These are phyloP conservation scores for Osmanthus fragrans DNA, from an alignment of 257 asterid species.

Conservation along the genomic window DNA sequence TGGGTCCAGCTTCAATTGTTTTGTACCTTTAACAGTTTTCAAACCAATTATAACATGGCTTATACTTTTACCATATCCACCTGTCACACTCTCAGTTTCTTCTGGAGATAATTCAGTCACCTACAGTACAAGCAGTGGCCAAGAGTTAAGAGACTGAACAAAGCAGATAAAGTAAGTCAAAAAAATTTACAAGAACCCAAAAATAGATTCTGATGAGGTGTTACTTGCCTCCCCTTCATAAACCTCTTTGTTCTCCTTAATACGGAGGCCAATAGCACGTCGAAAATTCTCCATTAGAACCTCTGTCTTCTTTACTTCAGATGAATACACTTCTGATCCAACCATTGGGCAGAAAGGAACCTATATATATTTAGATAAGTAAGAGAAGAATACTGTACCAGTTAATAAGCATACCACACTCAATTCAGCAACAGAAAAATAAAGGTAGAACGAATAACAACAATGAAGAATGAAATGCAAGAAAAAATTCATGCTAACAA, in stretches of 20 bases:
- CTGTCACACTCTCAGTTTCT: conserved; percentile 88
- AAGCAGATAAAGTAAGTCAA: not conserved
- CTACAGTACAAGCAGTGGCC: conserved; percentile 39
- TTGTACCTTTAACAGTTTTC: conserved; percentile 93
- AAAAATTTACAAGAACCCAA: not conserved
- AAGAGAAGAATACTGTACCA: not conserved
- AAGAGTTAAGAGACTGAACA: conserved; percentile 9
- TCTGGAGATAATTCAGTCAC: conserved; percentile 97
- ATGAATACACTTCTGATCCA: conserved; percentile 96
- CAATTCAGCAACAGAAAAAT: not conserved
- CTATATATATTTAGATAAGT: conserved; percentile 32
- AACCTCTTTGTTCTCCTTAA: conserved; percentile 96
- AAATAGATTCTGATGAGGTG: not conserved
- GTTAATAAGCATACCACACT: not conserved
- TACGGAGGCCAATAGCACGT: conserved; percentile 94
- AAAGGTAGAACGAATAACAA: not conserved
- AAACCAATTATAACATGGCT: conserved; percentile 93
- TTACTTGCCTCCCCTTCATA: conserved; percentile 92
- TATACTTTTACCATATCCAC: conserved; percentile 93
- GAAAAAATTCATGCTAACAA: not conserved
- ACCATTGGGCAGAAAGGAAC: conserved; percentile 99
- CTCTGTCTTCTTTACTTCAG: conserved; percentile 98
- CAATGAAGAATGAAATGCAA: not conserved
- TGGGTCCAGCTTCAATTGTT: conserved; percentile 93
- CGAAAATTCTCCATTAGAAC: conserved; percentile 94